Percentiles rank a stretch among this genome's conserved stretches.
These are phyloP conservation scores for Saccharomyces hybrid DNA, from an alignment of 1,139 yeast genomes.

Conservation along the genomic window DNA sequence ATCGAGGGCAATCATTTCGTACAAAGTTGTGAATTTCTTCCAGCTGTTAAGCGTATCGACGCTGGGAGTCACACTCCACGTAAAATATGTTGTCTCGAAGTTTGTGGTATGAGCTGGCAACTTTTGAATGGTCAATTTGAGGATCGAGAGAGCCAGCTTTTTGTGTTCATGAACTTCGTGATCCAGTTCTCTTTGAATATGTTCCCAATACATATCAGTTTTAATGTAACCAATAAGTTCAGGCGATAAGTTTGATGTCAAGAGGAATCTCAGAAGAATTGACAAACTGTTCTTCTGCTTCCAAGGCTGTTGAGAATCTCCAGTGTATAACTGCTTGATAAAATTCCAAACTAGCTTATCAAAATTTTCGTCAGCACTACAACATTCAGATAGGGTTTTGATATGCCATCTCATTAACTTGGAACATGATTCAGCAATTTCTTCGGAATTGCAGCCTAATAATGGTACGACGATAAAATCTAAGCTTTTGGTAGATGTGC, in stretches of 20 bases:
- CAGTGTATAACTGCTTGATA: constrained; percentile 34
- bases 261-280: constrained; percentile 50
- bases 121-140: constrained; percentile 50
- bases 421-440: constrained; percentile 13
- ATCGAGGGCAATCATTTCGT: constrained; percentile 76
- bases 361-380: constrained; percentile 7
- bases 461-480: constrained; percentile 16
- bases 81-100: constrained; percentile 35
- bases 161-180: constrained; percentile 59
- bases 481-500: constrained; percentile 2
- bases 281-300: constrained; percentile 41
- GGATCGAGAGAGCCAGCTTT: constrained; percentile 61
- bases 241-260: constrained; percentile 15
- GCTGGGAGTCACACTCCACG: constrained; percentile 37
- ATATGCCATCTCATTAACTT: constrained; percentile 25
- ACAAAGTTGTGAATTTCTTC: constrained; percentile 65
- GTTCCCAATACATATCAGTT: constrained; percentile 47
- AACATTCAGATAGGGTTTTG: constrained; percentile 8
- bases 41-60: constrained; percentile 46
- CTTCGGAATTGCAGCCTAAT: constrained; percentile 15
- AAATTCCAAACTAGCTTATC: constrained; percentile 39
- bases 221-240: constrained; percentile 35
- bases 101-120: constrained; percentile 4
- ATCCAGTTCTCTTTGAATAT: constrained; percentile 49
- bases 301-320: constrained; percentile 21